Base-by-base conservation (phyloP, 768 basidiomycete species). In the Galerina sulciceps region DNA sequence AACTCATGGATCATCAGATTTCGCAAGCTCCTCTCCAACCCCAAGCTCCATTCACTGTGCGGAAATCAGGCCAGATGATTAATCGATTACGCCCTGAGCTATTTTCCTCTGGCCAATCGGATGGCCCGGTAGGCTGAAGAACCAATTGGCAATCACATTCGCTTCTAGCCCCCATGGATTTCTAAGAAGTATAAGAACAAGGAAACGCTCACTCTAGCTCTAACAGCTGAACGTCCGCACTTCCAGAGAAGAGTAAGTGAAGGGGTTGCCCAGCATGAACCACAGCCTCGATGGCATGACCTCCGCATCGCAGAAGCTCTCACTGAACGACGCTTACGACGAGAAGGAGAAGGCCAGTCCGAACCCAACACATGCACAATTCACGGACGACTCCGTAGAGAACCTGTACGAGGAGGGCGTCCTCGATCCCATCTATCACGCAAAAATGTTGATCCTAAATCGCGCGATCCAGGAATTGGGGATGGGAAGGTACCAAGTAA, bases 401-500 rank as follows among this genome's bases (percentile, higher is more conserved):
- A 66, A 69, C 45, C 36, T 70, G 15, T 70, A 68, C 43, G 63
- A 68, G 46, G 64, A 68, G 42, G 67, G 64, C 1, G 60, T 60
- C 0, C 36, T 87, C 44, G 85, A 88, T 59, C 84, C 84, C 0
- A 74, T 86, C 1, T 88, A 88, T 60, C 78, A 79, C 60, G 83
- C 77, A 26, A 88, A 88, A 60, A 83, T 84, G 1, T 71, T 74
- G 6, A 74, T 87, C 9, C 69, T 89, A 53, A 89, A 87, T 58
- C 73, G 77, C 57, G 87, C 86, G 0, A 72, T 89, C 10, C 85
- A 87, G 66, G 81, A 88, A 20, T 84, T 89, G 31, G 87, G 87
- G 14, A 88, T 89, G 85, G 87, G 87, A n/a, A 83, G 73, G 49
- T 89, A 89, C 66, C 87, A 88, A 71, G 83, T 82, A 48, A 14